Evolutionary conservation across 805 yeast species (phyloP), one percentile per base, ranked within the genome.

Genomic region (Torulaspora gathmanii): DNA sequence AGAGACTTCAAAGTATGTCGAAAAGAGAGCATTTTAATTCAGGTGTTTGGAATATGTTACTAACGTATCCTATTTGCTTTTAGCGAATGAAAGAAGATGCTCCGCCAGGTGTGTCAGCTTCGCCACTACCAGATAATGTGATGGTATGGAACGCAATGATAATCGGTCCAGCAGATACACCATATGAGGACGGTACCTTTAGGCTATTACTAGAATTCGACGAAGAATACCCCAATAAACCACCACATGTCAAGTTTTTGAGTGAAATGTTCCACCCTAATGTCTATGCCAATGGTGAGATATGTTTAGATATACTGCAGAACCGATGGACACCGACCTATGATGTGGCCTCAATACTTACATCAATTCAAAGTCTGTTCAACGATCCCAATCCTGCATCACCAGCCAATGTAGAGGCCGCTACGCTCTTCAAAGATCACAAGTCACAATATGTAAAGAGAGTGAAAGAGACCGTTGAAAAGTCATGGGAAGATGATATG

Each of bases 321-420:
- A 93, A 91, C 70, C 76, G 98, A 63, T 93, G 99, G 99, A 85
- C 95, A 20, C 99, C 99, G 10, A 93, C 99, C 0, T 93, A 91
- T 63, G 99, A 93, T 61, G 99, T 93, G 30, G 89, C 96, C 9
- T 88, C 96, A 10, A 91, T 93, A 45, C 73, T 93, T 56, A 93
- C 99, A 1, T 86, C 96, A 22, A 82, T 93, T 47, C 99, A 93
- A 65, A 82, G 90, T 45, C 74, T 93, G 51, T 73, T 93, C 56
- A 93, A 93, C 67, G 99, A 93, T 64, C 99, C 99, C 13, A 93
- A 93, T 64, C 95, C 90, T 38, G 82, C 90, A 42, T 86, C 96
- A 19, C 99, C 99, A 1, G 99, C 99, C 1, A 93, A 93, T 58
- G 98, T 87, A 5, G 99, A 93, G 67, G 98, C 98, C 4, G 96